Conservation (phyloP, 306 rosid species). For the Casuarina equisetifolia region DNA sequence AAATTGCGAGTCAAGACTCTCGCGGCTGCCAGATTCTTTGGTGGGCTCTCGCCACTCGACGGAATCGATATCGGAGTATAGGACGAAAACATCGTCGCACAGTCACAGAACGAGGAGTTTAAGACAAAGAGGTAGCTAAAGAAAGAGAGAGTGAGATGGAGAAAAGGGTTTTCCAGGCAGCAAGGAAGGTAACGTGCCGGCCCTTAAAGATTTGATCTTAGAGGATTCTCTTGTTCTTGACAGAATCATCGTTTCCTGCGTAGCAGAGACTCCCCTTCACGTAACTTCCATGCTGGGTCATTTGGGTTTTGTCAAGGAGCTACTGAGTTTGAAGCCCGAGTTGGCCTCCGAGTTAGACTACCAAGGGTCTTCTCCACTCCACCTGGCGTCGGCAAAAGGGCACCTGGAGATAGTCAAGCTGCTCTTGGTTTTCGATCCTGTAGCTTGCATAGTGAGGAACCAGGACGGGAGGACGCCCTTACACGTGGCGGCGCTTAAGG, state of each 20-base stretch:
- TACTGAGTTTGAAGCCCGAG: constrained; percentile 21
- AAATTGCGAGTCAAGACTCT: no score
- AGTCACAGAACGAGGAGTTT: no score
- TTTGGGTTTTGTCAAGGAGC: constrained; percentile 23
- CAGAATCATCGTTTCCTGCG: constrained; percentile 2
- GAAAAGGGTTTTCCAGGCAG: constrained; percentile 18
- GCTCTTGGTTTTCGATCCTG: constrained; percentile 20
- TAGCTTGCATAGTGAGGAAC: constrained; percentile 19
- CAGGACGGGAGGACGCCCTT: constrained; percentile 31
- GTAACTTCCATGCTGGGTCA: constrained; percentile 31
- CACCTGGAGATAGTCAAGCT: constrained; percentile 26
- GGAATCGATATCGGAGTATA: no score
- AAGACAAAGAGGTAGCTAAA: no score
- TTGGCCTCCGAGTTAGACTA: constrained; percentile 24
- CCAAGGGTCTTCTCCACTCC: constrained; percentile 20
- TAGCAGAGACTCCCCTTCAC: constrained; percentile 32
- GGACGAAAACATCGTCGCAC: no score
- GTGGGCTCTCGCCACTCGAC: no score
- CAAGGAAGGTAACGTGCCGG: constrained; percentile 10
- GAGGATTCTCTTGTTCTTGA: constrained; percentile 29
- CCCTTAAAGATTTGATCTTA: constrained; percentile 8
- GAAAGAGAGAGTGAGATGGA: constrained; percentile 8
- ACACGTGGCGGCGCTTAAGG: constrained; percentile 34
- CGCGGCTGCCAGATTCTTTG: no score
- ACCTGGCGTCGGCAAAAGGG: constrained; percentile 36